These are phyloP conservation scores for Fusarium virguliforme DNA, from an alignment of 2,329 filamentous ascomycete species.

Conservation along the genomic window DNA sequence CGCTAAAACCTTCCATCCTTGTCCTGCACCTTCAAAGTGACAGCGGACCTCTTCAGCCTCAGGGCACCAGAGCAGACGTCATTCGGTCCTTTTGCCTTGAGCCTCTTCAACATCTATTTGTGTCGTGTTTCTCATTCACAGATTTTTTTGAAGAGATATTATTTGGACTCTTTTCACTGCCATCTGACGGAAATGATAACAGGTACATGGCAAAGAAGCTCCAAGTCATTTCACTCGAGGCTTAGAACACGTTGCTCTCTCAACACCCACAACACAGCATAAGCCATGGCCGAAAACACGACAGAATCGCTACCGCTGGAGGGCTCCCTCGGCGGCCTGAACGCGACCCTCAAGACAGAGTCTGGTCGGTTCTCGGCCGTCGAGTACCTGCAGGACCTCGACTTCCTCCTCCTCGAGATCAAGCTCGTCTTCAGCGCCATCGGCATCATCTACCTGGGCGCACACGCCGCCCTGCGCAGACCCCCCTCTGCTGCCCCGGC, in stretches of 20 bases:
- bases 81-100: neutral
- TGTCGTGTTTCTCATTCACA: neutral
- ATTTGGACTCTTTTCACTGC: neutral
- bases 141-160: neutral
- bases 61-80: slow-evolving; percentile 8
- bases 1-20: slow-evolving; percentile 19
- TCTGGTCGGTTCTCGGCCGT: slow-evolving; percentile 48
- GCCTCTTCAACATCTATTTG: neutral
- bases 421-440: slow-evolving; percentile 77
- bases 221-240: slow-evolving; percentile 6
- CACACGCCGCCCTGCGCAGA: slow-evolving; percentile 87
- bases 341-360: slow-evolving; percentile 51
- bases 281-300: slow-evolving; percentile 48
- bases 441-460: slow-evolving; percentile 86
- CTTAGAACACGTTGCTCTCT: slow-evolving; percentile 47
- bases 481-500: slow-evolving; percentile 82
- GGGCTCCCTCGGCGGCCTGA: slow-evolving; percentile 52
- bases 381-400: slow-evolving; percentile 54
- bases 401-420: slow-evolving; percentile 63
- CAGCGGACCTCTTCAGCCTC: slow-evolving; percentile 20
- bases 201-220: neutral
- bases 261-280: slow-evolving; percentile 18
- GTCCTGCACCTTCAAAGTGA: neutral
- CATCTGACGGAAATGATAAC: neutral
- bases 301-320: slow-evolving; percentile 31